Conservation (phyloP, 495 filamentous ascomycete species). For the Letharia columbiana region DNA sequence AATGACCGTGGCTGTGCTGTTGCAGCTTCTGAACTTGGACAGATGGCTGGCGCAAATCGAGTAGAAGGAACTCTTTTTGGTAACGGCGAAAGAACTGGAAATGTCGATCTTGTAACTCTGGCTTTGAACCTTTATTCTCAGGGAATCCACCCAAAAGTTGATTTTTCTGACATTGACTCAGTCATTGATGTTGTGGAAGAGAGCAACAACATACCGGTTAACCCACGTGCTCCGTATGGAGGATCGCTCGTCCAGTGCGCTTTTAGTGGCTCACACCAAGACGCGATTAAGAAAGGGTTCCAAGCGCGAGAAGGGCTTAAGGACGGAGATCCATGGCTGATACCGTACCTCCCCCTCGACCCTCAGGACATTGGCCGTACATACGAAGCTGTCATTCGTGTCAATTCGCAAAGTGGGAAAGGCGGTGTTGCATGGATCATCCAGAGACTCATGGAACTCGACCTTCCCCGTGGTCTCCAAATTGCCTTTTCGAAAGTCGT, state of each 20-base stretch:
- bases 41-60: slow-evolving; percentile 95
- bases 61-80: slow-evolving; percentile 95
- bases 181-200: slow-evolving; percentile 88
- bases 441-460: slow-evolving; percentile 76
- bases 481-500: slow-evolving; percentile 85
- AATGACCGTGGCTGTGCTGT: slow-evolving; percentile 89
- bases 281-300: slow-evolving; percentile 98
- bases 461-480: slow-evolving; percentile 87
- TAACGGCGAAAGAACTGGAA: slow-evolving; percentile 92
- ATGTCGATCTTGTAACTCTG: slow-evolving; percentile 91
- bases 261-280: slow-evolving; percentile 89
- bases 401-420: slow-evolving; percentile 95
- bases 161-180: slow-evolving; percentile 83
- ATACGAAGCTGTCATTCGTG: slow-evolving; percentile 95
- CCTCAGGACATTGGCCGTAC: slow-evolving; percentile 89
- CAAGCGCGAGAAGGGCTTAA: slow-evolving; percentile 51
- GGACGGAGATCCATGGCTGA: slow-evolving; percentile 55
- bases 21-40: slow-evolving; percentile 83
- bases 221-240: slow-evolving; percentile 81
- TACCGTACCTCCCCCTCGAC: slow-evolving; percentile 92
- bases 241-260: slow-evolving; percentile 82
- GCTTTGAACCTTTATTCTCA: slow-evolving; percentile 96
- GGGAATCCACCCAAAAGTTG: slow-evolving; percentile 77
- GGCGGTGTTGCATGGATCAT: slow-evolving; percentile 95
- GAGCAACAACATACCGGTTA: slow-evolving; percentile 90